Evolutionary conservation across 306 rosid species (phyloP).

Genomic region (Aeschynomene evenia): DNA sequence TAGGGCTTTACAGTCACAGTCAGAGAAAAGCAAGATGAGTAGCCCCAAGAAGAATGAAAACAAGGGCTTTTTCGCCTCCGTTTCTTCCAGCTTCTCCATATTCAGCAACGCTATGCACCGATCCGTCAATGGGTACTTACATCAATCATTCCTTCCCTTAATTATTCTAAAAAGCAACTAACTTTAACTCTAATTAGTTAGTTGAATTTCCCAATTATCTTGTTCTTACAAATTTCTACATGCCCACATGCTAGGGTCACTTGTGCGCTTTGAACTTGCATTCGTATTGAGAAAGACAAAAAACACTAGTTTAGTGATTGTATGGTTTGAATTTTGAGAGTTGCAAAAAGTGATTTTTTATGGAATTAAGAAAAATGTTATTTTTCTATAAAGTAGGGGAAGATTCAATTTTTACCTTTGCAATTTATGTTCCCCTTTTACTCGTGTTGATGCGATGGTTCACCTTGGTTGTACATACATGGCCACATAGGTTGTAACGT

Average conservation of each 20-base stretch:
- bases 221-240: not conserved
- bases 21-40: conserved; percentile 51
- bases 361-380: no score
- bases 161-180: conserved; percentile 4
- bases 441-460: not conserved
- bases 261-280: not conserved
- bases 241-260: not conserved
- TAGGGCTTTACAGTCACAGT: conserved; percentile 25
- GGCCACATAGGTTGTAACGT: not conserved
- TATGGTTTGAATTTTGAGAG: no score
- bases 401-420: no score
- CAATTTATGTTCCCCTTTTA: not conserved
- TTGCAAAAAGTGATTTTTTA: no score
- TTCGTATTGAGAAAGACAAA: not conserved
- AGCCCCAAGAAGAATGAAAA: conserved; percentile 50
- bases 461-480: not conserved
- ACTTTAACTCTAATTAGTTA: not conserved
- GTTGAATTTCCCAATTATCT: not conserved
- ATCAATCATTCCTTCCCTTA: conserved; percentile 3
- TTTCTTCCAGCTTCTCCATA: conserved; percentile 68
- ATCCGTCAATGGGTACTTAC: conserved; percentile 82
- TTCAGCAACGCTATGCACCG: conserved; percentile 85
- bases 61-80: conserved; percentile 68
- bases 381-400: no score
- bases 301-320: no score